These are phyloP conservation scores for Calonectria naviculata DNA, from an alignment of 2,329 filamentous ascomycete genomes.

Conservation along the genomic window DNA sequence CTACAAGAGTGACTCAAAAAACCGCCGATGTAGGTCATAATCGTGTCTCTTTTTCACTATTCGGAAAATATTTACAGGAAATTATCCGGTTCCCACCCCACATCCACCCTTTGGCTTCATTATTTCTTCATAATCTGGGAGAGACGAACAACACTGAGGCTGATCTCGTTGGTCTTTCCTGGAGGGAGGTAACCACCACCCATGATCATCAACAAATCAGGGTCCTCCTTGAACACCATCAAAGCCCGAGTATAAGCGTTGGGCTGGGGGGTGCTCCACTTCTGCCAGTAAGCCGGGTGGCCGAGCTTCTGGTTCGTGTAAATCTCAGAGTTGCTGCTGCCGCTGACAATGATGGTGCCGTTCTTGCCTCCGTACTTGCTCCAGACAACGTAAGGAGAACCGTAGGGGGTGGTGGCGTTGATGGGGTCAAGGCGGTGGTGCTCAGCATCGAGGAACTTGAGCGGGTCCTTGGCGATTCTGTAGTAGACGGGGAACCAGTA, in stretches of 20 bases:
- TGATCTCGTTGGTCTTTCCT: conserved; percentile 57
- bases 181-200: conserved; percentile 58
- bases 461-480: conserved; percentile 52
- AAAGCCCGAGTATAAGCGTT: conserved; percentile 52
- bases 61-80: not conserved
- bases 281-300: conserved; percentile 50
- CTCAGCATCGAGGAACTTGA: conserved; percentile 47
- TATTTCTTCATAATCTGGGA: conserved; percentile 41
- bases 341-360: conserved; percentile 57
- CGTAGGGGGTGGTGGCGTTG: conserved; percentile 48
- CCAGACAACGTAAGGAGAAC: conserved; percentile 58
- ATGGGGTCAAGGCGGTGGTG: conserved; percentile 46
- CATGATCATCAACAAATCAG: conserved; percentile 53
- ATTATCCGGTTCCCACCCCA: not conserved
- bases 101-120: not conserved
- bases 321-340: conserved; percentile 50
- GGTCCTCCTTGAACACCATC: conserved; percentile 47
- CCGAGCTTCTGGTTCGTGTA: conserved; percentile 56
- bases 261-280: conserved; percentile 47
- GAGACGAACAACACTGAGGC: conserved; percentile 47
- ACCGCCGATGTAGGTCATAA: not conserved
- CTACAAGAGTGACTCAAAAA: not conserved
- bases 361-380: conserved; percentile 55
- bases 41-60: not conserved
- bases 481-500: conserved; percentile 58